Percentiles rank a stretch among this genome's conserved stretches.
Conservation (phyloP, 805 yeast species). For the Clavispora asparagi region DNA sequence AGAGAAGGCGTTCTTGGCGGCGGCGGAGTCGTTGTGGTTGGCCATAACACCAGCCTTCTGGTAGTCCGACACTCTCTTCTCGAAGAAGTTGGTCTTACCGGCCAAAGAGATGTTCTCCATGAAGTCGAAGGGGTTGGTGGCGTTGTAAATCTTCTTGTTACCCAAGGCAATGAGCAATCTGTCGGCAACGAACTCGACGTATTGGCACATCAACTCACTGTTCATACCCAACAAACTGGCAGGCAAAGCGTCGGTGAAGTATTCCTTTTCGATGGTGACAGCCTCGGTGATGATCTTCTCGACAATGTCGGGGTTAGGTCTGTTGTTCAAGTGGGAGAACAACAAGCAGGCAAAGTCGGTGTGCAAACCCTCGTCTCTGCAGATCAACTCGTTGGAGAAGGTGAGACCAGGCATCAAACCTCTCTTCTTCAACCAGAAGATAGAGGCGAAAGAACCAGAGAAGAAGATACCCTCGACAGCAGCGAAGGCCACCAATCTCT, state of each 20-base stretch:
- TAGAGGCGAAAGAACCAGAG: constrained; percentile 97
- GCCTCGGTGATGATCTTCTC: constrained; percentile 91
- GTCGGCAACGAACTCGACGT: constrained; percentile 96
- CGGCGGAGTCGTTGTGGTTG: constrained; percentile 46
- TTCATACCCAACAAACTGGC: constrained; percentile 94
- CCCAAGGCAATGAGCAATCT: constrained; percentile 89
- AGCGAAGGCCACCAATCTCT: constrained; percentile 96
- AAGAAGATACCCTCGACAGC: constrained; percentile 99
- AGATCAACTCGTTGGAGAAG: constrained; percentile 93
- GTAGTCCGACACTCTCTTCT: constrained; percentile 97
- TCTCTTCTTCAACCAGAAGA: constrained; percentile 98
- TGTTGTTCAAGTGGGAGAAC: constrained; percentile 87
- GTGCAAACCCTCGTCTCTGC: constrained; percentile 98
- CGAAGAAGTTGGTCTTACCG: constrained; percentile 98
- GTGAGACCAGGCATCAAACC: constrained; percentile 99
- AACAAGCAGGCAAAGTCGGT: constrained; percentile 96
- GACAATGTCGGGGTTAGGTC: constrained; percentile 76
- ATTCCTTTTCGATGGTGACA: constrained; percentile 80
- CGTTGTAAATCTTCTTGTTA: constrained; percentile 82
- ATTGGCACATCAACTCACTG: constrained; percentile 89
- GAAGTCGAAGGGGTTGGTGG: constrained; percentile 91
- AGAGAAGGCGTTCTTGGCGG: constrained; percentile 55
- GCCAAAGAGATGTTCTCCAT: constrained; percentile 98
- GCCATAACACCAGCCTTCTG: constrained; percentile 99
- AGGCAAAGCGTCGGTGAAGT: constrained; percentile 75